Evolutionary conservation across 257 asterid genomes (phyloP).

Genomic region (Sherardia arvensis): DNA sequence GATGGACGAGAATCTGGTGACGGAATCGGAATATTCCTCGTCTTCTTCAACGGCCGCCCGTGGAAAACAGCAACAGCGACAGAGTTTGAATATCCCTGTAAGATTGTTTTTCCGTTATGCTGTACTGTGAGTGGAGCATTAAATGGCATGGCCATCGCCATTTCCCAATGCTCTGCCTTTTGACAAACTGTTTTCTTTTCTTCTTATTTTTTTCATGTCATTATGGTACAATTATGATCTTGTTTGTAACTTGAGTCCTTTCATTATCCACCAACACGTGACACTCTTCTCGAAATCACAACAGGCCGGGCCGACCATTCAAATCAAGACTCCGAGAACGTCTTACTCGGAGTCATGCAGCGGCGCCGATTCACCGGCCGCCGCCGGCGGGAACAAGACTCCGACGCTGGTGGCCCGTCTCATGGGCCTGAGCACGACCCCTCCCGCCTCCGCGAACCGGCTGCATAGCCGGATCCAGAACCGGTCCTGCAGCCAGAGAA

Average conservation of each 20-base stretch:
- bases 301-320: slow-evolving; percentile 50
- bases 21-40: slow-evolving; percentile 14
- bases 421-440: slow-evolving; percentile 60
- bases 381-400: slow-evolving; percentile 58
- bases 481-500: slow-evolving; percentile 10
- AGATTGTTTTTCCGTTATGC: slow-evolving; percentile 17
- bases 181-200: not conserved
- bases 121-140: not conserved
- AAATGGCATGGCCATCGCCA: slow-evolving; percentile 9
- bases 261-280: not conserved
- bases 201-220: not conserved
- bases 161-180: slow-evolving; percentile 26
- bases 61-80: slow-evolving; percentile 10
- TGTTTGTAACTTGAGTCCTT: not conserved
- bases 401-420: slow-evolving; percentile 89
- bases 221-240: slow-evolving; percentile 14
- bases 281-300: slow-evolving; percentile 8
- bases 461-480: not conserved
- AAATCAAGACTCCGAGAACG: slow-evolving; percentile 55
- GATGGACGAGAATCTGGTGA: slow-evolving; percentile 24
- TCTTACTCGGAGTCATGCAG: slow-evolving; percentile 40
- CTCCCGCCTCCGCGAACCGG: not conserved
- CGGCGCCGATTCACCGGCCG: slow-evolving; percentile 25
- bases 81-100: slow-evolving; percentile 48
- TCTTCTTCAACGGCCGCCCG: slow-evolving; percentile 21